Percentiles rank a stretch among this genome's conserved stretches.
These are phyloP conservation scores for Mycena epipterygia DNA, from an alignment of 768 basidiomycete species.

Conservation along the genomic window DNA sequence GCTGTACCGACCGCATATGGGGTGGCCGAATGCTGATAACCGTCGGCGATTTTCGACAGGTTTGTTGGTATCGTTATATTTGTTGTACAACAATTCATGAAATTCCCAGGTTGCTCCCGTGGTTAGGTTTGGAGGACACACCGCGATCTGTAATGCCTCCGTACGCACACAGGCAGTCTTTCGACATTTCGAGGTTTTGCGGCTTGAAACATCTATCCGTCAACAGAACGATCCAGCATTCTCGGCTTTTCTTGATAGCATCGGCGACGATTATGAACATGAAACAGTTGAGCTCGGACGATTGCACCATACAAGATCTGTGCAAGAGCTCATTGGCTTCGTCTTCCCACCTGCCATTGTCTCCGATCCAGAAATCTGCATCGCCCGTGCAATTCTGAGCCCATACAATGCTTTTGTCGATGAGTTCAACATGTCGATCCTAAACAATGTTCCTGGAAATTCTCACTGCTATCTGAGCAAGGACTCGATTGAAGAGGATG, in stretches of 20 bases:
- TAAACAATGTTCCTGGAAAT: no score
- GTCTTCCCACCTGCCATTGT: background rate
- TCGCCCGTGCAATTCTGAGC: no score
- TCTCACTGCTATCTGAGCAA: background rate
- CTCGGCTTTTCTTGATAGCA: background rate
- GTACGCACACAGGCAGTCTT: background rate
- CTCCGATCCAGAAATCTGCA: no score
- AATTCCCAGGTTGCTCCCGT: background rate
- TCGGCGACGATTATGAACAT: background rate
- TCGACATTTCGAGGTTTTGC: background rate
- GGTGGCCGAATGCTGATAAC: background rate
- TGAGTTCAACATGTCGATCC: no score
- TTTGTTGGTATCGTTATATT: background rate
- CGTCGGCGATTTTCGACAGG: background rate
- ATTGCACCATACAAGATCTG: background rate
- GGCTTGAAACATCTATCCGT: background rate
- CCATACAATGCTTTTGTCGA: no score
- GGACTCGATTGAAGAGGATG: background rate
- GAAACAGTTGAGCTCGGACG: background rate
- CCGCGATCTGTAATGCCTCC: background rate
- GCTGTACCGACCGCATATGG: background rate
- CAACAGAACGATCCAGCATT: background rate
- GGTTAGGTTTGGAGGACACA: background rate
- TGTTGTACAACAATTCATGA: background rate
- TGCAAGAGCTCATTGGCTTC: background rate